Base-by-base conservation (phyloP, 495 filamentous ascomycete species). In the Pseudotulostoma volvatum region DNA sequence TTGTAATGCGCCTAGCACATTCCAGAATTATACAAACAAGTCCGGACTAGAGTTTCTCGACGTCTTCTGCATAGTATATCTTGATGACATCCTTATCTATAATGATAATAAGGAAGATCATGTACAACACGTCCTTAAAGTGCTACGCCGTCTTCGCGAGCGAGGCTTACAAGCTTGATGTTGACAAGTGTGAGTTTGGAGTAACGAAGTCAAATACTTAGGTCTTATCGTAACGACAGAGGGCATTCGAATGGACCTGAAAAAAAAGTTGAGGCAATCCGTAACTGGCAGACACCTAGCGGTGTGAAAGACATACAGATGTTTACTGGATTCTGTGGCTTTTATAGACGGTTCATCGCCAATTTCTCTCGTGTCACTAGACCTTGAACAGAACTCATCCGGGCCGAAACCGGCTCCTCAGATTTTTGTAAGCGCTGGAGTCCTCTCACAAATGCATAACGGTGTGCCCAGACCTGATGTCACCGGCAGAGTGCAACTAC, bases 401-500 rank as follows among this genome's bases (percentile, higher is more conserved):
- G 23, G 5, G 1, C 51, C 11, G 46, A 51, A 39, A 46, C 44
- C 1, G 20, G 51, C 21, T 17, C 31, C 11, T 50, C 23, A 4
- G 38, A 46, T 4, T 28, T 40, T 40, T 11, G 11, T 28, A 35
- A 38, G 41, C 25, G 2, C 18, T 33, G 19, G 39, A 7, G 39
- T 53, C 11, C 36, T 23, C 0, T 18, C 48, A 30, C 15, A 14
- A 7, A 31, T 41, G 15, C 17, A 38, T 1, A 17, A 33, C 28
- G 34, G 31, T 21, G 32, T 49, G 31, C 34, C 58, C 46, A 0
- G 48, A 44, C 15, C 54, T 41, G 15, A 37, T 53, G n/a, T 39
- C 18, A 3, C 37, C 44, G 0, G 50, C 46, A 1, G 50, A 63
- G 33, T 18, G 21, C 1, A 60, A 61, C 28, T 61, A 60, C 31